Percentiles rank a stretch among this genome's conserved stretches.
Evolutionary conservation across 805 yeast genomes (phyloP).

Genomic region (Alloascoidea africana): DNA sequence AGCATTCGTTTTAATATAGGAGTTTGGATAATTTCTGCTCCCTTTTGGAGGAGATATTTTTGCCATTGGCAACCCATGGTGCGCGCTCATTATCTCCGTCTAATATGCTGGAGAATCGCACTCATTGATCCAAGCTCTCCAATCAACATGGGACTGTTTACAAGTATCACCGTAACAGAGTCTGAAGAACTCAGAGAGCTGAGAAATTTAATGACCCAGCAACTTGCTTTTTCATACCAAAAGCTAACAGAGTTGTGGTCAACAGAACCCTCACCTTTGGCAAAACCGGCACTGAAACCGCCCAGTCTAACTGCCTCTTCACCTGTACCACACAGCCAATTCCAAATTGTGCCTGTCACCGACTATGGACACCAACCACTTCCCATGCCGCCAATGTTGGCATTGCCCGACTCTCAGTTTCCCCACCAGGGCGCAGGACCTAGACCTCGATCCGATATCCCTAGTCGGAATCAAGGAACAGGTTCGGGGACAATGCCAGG

Average conservation of each 20-base stretch:
- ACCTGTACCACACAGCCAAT: neutral
- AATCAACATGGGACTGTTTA: neutral
- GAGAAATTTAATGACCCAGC: neutral
- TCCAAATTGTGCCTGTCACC: neutral
- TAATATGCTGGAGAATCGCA: constrained; percentile 51
- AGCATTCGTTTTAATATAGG: constrained; percentile 33
- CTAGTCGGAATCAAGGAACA: neutral
- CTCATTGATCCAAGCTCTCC: constrained; percentile 2
- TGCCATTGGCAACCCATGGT: constrained; percentile 74
- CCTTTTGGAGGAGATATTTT: constrained; percentile 40
- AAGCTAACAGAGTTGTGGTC: neutral
- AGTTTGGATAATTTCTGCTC: constrained; percentile 34
- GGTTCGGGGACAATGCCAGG: too few species aligned
- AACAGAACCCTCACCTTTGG: neutral
- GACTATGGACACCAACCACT: too few species aligned
- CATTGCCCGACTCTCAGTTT: too few species aligned
- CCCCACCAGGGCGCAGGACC: neutral
- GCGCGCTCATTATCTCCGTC: constrained; percentile 49
- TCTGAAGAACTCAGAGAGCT: neutral
- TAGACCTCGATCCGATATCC: neutral
- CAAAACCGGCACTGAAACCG: too few species aligned
- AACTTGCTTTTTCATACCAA: neutral
- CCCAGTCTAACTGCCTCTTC: too few species aligned
- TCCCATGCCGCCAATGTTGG: neutral
- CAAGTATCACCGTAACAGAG: neutral